Percentiles rank a stretch among this genome's conserved stretches.
Conservation (phyloP, 768 basidiomycete genomes). For the Boletus barrowsii region DNA sequence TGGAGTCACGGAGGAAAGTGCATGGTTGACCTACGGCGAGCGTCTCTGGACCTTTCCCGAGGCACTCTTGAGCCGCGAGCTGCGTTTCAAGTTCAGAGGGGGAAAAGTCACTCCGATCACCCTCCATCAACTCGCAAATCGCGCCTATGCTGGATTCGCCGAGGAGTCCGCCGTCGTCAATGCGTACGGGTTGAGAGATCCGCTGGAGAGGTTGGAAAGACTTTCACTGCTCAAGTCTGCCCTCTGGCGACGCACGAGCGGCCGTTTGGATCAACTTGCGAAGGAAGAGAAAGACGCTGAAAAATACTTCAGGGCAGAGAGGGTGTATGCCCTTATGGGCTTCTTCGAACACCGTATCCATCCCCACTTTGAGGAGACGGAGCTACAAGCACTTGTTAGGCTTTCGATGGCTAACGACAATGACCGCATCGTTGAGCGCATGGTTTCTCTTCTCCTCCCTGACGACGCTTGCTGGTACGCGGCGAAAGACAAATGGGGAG, state of each 20-base stretch:
- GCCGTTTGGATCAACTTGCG: neutral
- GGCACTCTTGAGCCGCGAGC: slow-evolving; percentile 19
- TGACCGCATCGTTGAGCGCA: slow-evolving; percentile 20
- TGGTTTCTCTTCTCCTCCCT: slow-evolving; percentile 19
- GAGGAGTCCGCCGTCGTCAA: slow-evolving; percentile 24
- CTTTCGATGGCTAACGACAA: slow-evolving; percentile 26
- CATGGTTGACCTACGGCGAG: slow-evolving; percentile 19
- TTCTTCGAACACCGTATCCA: slow-evolving; percentile 26
- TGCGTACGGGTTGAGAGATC: slow-evolving; percentile 17
- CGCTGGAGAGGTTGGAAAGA: slow-evolving; percentile 24
- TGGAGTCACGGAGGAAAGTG: neutral
- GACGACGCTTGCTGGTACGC: slow-evolving; percentile 17
- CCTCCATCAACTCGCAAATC: slow-evolving; percentile 23
- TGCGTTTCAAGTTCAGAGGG: slow-evolving; percentile 14
- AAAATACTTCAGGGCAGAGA: slow-evolving; percentile 14
- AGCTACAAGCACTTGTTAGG: slow-evolving; percentile 20
- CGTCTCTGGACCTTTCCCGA: slow-evolving; percentile 27
- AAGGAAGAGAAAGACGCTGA: neutral
- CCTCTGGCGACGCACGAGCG: slow-evolving; percentile 22
- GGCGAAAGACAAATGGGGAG: slow-evolving; percentile 14
- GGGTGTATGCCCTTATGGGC: slow-evolving; percentile 26
- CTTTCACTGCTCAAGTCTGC: slow-evolving; percentile 20
- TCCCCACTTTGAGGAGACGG: slow-evolving; percentile 15
- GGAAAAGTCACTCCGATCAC: slow-evolving; percentile 14
- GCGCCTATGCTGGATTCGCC: slow-evolving; percentile 13